Conservation (phyloP, 192 early-diverging fungal species). For the Gryganskiella cystojenkinii region DNA sequence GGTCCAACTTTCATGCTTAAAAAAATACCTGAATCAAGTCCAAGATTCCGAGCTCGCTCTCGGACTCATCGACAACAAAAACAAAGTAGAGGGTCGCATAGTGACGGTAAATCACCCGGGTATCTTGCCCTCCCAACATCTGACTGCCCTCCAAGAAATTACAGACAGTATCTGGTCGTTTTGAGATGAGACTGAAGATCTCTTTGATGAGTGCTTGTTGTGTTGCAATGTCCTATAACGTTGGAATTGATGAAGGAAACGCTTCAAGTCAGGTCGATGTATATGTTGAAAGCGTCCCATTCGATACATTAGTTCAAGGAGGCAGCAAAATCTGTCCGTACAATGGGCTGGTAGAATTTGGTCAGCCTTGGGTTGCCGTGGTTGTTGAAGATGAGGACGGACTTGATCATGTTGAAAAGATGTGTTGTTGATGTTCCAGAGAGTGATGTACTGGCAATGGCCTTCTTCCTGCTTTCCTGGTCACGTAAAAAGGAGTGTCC, state of each 20-base stretch:
- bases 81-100: slow-evolving; percentile 99
- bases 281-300: too few species aligned
- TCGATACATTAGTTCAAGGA: too few species aligned
- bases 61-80: slow-evolving; percentile 95
- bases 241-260: neutral
- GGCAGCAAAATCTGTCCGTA: slow-evolving; percentile 41
- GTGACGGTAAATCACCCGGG: slow-evolving; percentile 94
- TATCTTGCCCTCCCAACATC: slow-evolving; percentile 83
- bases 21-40: slow-evolving; percentile 89
- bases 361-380: slow-evolving; percentile 94
- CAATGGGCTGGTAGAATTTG: slow-evolving; percentile 94
- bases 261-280: too few species aligned
- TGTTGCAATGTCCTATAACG: slow-evolving; percentile 73
- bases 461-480: too few species aligned
- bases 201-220: slow-evolving; percentile 92
- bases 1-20: too few species aligned
- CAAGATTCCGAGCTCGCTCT: slow-evolving; percentile 95
- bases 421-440: neutral
- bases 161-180: slow-evolving; percentile 88
- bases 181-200: slow-evolving; percentile 87
- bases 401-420: slow-evolving; percentile 79
- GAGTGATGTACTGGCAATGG: too few species aligned
- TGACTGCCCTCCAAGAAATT: slow-evolving; percentile 92
- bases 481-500: too few species aligned
- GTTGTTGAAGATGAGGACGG: slow-evolving; percentile 99